Evolutionary conservation across 257 asterid species (phyloP).

Genomic region (Penstemon eatonii): DNA sequence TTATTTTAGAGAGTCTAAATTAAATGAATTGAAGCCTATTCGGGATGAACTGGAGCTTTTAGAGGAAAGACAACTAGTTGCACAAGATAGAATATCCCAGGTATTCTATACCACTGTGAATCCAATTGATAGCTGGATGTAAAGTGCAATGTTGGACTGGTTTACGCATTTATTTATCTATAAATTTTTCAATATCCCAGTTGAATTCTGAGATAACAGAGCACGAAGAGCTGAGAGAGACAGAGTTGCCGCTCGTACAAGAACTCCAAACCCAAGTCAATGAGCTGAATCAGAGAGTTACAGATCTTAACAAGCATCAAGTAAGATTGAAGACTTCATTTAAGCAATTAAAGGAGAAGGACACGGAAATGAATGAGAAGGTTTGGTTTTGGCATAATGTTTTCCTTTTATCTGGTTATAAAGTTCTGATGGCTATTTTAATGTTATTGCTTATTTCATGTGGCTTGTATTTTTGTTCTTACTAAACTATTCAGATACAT

Average conservation of each 20-base stretch:
- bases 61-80: slow-evolving; percentile 47
- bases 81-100: slow-evolving; percentile 60
- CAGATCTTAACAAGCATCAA: slow-evolving; percentile 75
- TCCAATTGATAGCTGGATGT: slow-evolving; percentile 14
- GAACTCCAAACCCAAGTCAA: slow-evolving; percentile 57
- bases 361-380: slow-evolving; percentile 79
- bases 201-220: slow-evolving; percentile 60
- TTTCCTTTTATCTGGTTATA: slow-evolving; percentile 13
- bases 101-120: slow-evolving; percentile 33
- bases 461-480: slow-evolving; percentile 6
- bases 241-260: slow-evolving; percentile 66
- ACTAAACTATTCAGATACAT: slow-evolving; percentile 4
- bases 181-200: slow-evolving; percentile 37
- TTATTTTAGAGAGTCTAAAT: slow-evolving; percentile 47
- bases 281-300: slow-evolving; percentile 64
- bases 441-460: slow-evolving; percentile 13
- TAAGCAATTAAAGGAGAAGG: slow-evolving; percentile 69
- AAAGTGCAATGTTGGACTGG: not conserved
- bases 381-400: slow-evolving; percentile 39
- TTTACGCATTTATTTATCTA: slow-evolving; percentile 19
- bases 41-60: slow-evolving; percentile 53
- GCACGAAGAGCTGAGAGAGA: slow-evolving; percentile 54
- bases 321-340: slow-evolving; percentile 57
- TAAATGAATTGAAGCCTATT: slow-evolving; percentile 46
- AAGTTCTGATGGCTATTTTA: not conserved